Percentiles rank a stretch among this genome's conserved stretches.
These are phyloP conservation scores for Pinus albicaulis DNA, from an alignment of 75 land plant genomes.

Conservation along the genomic window DNA sequence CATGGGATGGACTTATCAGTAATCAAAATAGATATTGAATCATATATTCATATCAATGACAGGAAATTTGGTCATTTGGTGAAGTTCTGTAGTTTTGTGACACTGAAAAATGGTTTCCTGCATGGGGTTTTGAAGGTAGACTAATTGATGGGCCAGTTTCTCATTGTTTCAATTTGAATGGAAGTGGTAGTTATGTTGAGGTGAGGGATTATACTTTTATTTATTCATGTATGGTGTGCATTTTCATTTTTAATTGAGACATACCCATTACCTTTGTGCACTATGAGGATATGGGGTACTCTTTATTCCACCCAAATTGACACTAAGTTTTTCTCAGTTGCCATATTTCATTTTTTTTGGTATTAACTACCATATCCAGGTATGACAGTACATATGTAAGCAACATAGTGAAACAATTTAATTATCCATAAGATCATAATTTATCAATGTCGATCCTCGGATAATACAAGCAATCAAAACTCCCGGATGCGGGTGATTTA, in stretches of 20 bases:
- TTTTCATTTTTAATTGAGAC: not conserved
- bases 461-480: no score
- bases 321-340: no score
- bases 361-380: no score
- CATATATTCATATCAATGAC: constrained; percentile 3
- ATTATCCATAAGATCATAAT: no score
- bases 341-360: no score
- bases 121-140: constrained; percentile 96
- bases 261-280: no score
- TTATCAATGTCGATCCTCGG: no score
- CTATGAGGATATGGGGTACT: no score
- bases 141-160: constrained; percentile 82
- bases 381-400: no score
- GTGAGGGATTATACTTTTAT: constrained; percentile 13
- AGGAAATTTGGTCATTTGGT: constrained; percentile 86
- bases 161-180: constrained; percentile 92
- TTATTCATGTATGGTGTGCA: not conserved
- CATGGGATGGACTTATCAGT: not conserved
- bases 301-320: no score
- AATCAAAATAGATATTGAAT: not conserved
- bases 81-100: constrained; percentile 82
- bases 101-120: constrained; percentile 80
- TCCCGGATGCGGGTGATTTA: no score
- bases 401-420: no score
- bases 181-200: constrained; percentile 62